These are phyloP conservation scores for Prunella vulgaris DNA, from an alignment of 257 asterid genomes.

Conservation along the genomic window DNA sequence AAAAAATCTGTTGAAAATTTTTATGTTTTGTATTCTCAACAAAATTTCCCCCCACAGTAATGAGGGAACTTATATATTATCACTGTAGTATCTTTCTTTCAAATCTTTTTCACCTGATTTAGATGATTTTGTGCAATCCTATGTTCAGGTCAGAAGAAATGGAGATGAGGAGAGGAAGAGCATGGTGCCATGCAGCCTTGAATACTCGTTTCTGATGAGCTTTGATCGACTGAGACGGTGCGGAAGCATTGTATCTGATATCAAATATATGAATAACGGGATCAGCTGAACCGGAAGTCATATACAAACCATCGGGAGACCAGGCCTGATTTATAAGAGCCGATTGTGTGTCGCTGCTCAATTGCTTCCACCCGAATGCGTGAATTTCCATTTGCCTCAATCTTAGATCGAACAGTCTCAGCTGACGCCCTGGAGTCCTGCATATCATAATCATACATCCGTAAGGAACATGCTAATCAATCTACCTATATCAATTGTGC, in stretches of 20 bases:
- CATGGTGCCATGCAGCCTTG: constrained; percentile 85
- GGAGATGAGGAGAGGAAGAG: constrained; percentile 75
- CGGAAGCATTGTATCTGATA: constrained; percentile 53
- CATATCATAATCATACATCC: neutral
- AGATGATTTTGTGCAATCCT: constrained; percentile 58
- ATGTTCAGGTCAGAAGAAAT: constrained; percentile 84
- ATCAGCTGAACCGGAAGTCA: constrained; percentile 87
- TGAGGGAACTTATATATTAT: neutral
- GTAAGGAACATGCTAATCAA: neutral
- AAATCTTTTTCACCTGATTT: neutral
- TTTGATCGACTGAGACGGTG: constrained; percentile 67
- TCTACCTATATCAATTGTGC: neutral
- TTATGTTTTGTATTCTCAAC: no score
- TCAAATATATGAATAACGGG: constrained; percentile 83
- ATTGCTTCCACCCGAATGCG: constrained; percentile 88
- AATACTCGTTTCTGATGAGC: constrained; percentile 92
- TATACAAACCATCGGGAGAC: constrained; percentile 85
- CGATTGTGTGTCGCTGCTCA: constrained; percentile 79
- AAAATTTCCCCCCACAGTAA: neutral
- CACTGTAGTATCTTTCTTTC: neutral
- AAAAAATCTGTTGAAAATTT: no score
- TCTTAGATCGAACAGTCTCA: constrained; percentile 67
- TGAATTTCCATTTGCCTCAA: constrained; percentile 54
- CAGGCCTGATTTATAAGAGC: constrained; percentile 86
- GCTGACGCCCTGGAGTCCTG: constrained; percentile 83